Conservation (phyloP, 805 yeast species). For the Lipomyces orientalis region DNA sequence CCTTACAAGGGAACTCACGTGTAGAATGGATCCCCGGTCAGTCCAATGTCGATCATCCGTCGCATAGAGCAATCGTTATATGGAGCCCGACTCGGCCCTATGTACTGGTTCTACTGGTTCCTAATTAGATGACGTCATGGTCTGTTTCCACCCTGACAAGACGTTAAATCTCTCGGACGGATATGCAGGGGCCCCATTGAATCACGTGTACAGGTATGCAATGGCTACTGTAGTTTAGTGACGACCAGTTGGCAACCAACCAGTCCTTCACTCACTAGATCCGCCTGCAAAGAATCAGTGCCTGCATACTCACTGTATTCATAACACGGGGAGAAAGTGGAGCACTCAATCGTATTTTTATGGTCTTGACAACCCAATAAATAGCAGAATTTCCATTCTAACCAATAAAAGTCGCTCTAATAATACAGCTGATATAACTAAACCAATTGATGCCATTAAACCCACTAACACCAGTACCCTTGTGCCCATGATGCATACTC, state of each 20-base stretch:
- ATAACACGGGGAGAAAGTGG: not conserved
- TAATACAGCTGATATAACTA: not conserved
- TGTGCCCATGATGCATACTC: not conserved
- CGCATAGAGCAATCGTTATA: not conserved
- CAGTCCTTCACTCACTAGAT: no score
- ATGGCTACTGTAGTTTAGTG: no score
- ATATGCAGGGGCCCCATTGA: not conserved
- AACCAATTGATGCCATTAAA: not conserved
- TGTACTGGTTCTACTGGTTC: not conserved
- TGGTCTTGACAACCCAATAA: not conserved
- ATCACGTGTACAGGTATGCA: no score
- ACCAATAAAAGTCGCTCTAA: not conserved
- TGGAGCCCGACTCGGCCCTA: not conserved
- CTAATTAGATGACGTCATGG: not conserved
- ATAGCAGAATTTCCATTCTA: not conserved
- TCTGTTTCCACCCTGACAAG: not conserved
- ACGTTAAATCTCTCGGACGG: not conserved
- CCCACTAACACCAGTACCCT: not conserved
- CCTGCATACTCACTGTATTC: not conserved
- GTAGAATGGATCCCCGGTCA: constrained; percentile 1
- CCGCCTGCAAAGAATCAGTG: not conserved
- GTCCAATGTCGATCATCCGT: constrained; percentile 4
- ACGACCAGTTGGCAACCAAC: no score
- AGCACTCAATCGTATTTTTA: not conserved
- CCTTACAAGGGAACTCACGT: not conserved